Percentiles rank a stretch among this genome's conserved stretches.
phyloP scores from a whole-genome alignment of 495 filamentous ascomycete genomes.

The Massariosphaeria phaeospora region DNA sequence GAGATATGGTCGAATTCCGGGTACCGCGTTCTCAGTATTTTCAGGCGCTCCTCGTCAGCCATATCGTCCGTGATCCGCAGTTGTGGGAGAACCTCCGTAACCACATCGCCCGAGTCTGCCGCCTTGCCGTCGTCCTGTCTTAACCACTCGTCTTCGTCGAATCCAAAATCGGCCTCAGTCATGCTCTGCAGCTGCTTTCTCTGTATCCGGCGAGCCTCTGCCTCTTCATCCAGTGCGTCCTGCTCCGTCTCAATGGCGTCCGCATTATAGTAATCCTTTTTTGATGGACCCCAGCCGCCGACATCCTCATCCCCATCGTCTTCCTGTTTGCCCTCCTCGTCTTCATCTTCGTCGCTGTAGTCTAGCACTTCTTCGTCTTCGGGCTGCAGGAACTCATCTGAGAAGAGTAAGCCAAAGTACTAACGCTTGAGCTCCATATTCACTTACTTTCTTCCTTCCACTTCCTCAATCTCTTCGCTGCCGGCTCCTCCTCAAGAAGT shows the following conservation, averaged over 20 bases:
- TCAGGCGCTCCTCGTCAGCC: conserved; percentile 66
- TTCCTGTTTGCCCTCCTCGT: conserved; percentile 51
- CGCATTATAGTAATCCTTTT: conserved; percentile 86
- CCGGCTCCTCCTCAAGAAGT: conserved; percentile 71
- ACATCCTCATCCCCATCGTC: conserved; percentile 60
- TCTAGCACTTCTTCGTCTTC: conserved; percentile 88
- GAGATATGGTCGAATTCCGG: conserved; percentile 86
- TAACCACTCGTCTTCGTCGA: conserved; percentile 82
- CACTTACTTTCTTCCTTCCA: conserved; percentile 57
- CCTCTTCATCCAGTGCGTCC: conserved; percentile 88
- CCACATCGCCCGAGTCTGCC: conserved; percentile 45
- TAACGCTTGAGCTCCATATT: too few species aligned
- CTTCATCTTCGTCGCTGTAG: conserved; percentile 45
- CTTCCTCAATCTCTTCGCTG: conserved; percentile 68
- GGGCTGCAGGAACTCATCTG: conserved; percentile 57
- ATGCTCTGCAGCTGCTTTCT: conserved; percentile 81
- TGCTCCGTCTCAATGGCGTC: conserved; percentile 85
- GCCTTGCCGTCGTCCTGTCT: conserved; percentile 46
- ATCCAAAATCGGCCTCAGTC: conserved; percentile 84
- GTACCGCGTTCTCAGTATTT: conserved; percentile 71
- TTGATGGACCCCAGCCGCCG: conserved; percentile 83
- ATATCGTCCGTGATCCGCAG: conserved; percentile 75
- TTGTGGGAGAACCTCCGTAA: conserved; percentile 80
- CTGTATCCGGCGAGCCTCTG: conserved; percentile 79
- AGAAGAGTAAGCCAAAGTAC: too few species aligned